Evolutionary conservation across 257 asterid genomes (phyloP).

Genomic region (Misopates orontium): DNA sequence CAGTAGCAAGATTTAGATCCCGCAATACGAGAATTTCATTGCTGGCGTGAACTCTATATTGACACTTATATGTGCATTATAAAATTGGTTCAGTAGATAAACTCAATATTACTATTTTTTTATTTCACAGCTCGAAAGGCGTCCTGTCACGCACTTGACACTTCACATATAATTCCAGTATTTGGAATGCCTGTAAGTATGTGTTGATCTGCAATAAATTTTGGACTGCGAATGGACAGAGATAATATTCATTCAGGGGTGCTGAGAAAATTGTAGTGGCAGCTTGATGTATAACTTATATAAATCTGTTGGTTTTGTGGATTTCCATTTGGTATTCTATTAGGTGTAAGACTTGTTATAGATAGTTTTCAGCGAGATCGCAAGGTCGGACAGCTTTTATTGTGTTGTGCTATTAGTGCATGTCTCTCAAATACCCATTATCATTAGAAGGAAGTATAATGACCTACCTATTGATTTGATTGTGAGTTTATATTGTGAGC

Average conservation of each 20-base stretch:
- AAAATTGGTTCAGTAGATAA: slow-evolving; percentile 3
- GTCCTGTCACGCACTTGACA: slow-evolving; percentile 67
- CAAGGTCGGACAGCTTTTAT: too few relatives aligned
- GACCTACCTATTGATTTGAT: too few relatives aligned
- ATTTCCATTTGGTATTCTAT: background rate
- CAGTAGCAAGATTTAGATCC: background rate
- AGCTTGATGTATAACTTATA: too few relatives aligned
- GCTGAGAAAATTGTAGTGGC: background rate
- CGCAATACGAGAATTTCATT: background rate
- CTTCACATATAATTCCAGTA: slow-evolving; percentile 17
- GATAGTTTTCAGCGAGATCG: too few relatives aligned
- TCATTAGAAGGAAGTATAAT: too few relatives aligned
- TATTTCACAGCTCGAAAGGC: slow-evolving; percentile 74
- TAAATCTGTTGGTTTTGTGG: background rate
- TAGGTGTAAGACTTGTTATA: too few relatives aligned
- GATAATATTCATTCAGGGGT: background rate
- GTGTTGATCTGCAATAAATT: background rate
- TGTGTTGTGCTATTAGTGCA: too few relatives aligned
- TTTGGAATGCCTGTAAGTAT: slow-evolving; percentile 15
- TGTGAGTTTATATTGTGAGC: too few relatives aligned
- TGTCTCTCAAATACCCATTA: too few relatives aligned
- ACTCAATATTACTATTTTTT: slow-evolving; percentile 18
- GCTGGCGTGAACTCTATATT: background rate
- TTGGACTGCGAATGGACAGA: background rate
- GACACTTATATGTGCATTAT: background rate